Base-by-base conservation (phyloP, 148 eudicot species). In the Vaccinium corymbosum region DNA sequence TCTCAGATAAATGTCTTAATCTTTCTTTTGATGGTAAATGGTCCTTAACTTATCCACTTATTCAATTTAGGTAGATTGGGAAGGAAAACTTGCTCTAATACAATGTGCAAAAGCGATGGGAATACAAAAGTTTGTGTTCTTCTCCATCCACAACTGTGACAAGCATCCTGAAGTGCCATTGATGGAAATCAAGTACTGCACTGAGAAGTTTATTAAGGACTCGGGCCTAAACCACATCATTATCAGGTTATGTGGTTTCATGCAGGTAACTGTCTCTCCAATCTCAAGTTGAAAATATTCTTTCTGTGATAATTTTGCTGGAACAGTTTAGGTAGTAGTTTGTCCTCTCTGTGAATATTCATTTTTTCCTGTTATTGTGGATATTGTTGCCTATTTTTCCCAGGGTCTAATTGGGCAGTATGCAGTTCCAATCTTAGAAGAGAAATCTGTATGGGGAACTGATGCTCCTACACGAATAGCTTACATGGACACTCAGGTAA, bases 91-190 rank as follows among this genome's bases (percentile, higher is more conserved):
- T 93, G 96, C 99, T 87, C 98, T 97, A 72, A 93, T 97, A 87
- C 99, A 97, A 89, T 97, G 98, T 90, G 99, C 99, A 85, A 95
- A 95, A 91, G 99, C 99, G 78, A 97, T 97, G 98, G 99, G 98
- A 70, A 88, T 97, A 80, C 99, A 94, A 76, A 97, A 97, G 83
- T 97, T 51, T 85, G 91, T 97, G 71, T 97, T 97, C 89, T 97
- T 87, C 88, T 97, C 99, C 79, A 97, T 97, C 85, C 99, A 97
- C 89, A 97, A 97, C 71, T 97, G 99, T 89, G 99, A 97, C 89
- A 97, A 97, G 92, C 99, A 97, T 87, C 99, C 99, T 74, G 99
- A 97, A 87, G 99, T 97, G 81, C 99, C 99, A 56, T 80, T 97
- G 85, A 97, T 97, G 99, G 98, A 94, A 89, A 97, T 97, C 81